Evolutionary conservation across 108 stramenopile species (phyloP).

Genomic region (Nitzschia palea): DNA sequence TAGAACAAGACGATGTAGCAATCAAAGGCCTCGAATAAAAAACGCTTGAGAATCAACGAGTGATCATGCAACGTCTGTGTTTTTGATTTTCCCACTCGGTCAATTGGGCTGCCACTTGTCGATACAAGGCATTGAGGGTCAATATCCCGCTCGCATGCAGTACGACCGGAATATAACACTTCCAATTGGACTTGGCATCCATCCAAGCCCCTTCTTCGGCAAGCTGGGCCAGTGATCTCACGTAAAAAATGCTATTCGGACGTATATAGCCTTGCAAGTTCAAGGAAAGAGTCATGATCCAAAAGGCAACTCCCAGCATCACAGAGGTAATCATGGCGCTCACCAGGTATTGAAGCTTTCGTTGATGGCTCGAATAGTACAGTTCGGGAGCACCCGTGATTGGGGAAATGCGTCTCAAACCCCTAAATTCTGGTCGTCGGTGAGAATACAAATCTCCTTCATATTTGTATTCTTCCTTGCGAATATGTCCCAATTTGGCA

Average conservation of each 20-base stretch:
- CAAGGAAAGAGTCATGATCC: conserved; percentile 72
- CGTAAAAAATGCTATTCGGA: conserved; percentile 62
- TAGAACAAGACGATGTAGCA: conserved; percentile 83
- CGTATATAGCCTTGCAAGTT: conserved; percentile 82
- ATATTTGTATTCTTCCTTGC: conserved; percentile 1
- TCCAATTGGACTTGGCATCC: conserved; percentile 54
- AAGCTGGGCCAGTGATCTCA: conserved; percentile 43
- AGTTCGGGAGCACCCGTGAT: conserved; percentile 63
- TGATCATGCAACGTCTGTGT: conserved; percentile 50
- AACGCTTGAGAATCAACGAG: conserved; percentile 74
- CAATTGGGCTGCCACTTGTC: conserved; percentile 56
- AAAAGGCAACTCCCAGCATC: conserved; percentile 60
- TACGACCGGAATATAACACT: conserved; percentile 57
- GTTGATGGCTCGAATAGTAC: conserved; percentile 55
- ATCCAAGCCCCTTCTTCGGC: conserved; percentile 64
- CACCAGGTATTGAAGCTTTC: conserved; percentile 54
- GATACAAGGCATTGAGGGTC: conserved; percentile 60
- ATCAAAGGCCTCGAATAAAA: conserved; percentile 87
- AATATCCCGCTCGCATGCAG: conserved; percentile 63
- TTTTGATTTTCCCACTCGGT: conserved; percentile 85
- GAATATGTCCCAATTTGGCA: neutral
- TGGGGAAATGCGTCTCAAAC: conserved; percentile 52
- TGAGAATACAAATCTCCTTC: conserved; percentile 16
- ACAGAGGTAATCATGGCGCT: conserved; percentile 54
- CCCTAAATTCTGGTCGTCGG: conserved; percentile 60